A percentile compares a stretch with the other conserved stretches of the same genome.
These are phyloP conservation scores for Boeremia exigua DNA, from an alignment of 2,329 filamentous ascomycete genomes.

Conservation along the genomic window DNA sequence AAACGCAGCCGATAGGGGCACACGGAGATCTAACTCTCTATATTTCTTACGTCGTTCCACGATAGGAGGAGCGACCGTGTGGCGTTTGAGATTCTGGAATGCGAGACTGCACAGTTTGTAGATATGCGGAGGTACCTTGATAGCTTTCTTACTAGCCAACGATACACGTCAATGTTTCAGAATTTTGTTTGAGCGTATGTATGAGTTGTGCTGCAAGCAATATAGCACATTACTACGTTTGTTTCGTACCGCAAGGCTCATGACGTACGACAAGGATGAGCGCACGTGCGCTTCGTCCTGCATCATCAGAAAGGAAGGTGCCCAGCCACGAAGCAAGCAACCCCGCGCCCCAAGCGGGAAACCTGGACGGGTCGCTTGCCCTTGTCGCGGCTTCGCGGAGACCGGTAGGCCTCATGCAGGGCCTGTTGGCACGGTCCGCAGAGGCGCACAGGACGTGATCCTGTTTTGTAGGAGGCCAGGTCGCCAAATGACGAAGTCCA, in stretches of 20 bases:
- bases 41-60: background rate
- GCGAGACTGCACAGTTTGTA: background rate
- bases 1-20: background rate
- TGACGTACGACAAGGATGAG: background rate
- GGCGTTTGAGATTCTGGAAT: background rate
- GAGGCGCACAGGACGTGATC: background rate
- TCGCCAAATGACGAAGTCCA: background rate
- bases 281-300: background rate
- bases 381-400: slow-evolving; percentile 2
- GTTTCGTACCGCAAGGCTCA: background rate
- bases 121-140: background rate
- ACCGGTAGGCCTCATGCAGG: background rate
- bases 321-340: slow-evolving; percentile 1
- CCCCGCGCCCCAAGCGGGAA: background rate
- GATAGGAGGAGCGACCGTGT: background rate
- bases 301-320: background rate
- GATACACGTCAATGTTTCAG: background rate
- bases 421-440: slow-evolving; percentile 4
- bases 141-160: background rate
- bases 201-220: background rate
- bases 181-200: background rate
- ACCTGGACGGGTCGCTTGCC: background rate
- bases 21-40: background rate
- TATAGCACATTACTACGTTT: background rate
- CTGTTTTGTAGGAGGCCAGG: background rate